Conservation (phyloP, 768 basidiomycete species). For the Neoboletus magnificus region DNA sequence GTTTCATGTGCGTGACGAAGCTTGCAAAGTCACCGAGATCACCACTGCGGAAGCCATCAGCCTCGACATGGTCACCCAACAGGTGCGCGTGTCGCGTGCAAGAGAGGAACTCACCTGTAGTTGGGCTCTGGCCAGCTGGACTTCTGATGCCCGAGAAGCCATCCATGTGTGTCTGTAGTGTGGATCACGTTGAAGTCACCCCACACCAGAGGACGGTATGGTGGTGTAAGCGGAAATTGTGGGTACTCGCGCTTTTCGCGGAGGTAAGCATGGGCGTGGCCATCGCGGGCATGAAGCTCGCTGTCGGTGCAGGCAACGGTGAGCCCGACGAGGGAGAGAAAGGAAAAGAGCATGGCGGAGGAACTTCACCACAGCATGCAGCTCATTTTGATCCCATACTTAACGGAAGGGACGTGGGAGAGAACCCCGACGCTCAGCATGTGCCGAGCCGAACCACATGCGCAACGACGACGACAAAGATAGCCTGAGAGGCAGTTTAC, state of each 20-base stretch:
- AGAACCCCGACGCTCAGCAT: neutral
- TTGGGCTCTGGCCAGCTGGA: constrained; percentile 69
- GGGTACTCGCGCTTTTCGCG: constrained; percentile 39
- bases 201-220: constrained; percentile 72
- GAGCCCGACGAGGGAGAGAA: constrained; percentile 17
- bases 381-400: neutral
- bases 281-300: constrained; percentile 21
- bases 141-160: constrained; percentile 85
- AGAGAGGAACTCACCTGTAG: constrained; percentile 47
- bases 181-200: constrained; percentile 86
- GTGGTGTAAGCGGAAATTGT: constrained; percentile 45
- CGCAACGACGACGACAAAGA: neutral
- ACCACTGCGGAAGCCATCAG: constrained; percentile 33
- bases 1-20: constrained; percentile 83
- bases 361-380: neutral
- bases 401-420: neutral
- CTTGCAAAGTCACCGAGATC: constrained; percentile 82
- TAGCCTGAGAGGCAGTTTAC: neutral
- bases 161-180: constrained; percentile 82
- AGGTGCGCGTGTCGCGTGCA: neutral
- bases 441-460: neutral
- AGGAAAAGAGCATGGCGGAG: constrained; percentile 12
- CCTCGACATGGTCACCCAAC: neutral
- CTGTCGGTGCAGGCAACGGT: constrained; percentile 21
- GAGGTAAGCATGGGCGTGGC: constrained; percentile 34